Conservation (phyloP, 495 filamentous ascomycete genomes). For the Talaromyces proteolyticus region DNA sequence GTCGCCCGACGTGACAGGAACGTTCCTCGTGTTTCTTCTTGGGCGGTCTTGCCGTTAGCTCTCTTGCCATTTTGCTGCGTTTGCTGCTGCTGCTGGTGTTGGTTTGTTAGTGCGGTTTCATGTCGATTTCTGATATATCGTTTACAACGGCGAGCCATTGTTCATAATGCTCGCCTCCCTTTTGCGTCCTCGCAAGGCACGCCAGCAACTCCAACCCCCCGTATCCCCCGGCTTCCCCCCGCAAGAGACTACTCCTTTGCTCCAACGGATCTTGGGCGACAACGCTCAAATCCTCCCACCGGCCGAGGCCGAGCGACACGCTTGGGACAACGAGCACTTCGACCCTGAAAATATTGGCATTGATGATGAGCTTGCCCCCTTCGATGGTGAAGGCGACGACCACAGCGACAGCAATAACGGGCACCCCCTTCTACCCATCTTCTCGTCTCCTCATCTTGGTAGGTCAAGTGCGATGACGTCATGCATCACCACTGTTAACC, state of each 20-base stretch:
- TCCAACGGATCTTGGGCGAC: constrained; percentile 10
- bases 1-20: too few relatives aligned
- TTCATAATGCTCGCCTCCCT: constrained; percentile 39
- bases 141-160: background rate
- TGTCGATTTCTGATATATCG: too few relatives aligned
- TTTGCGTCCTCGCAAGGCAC: constrained; percentile 36
- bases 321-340: constrained; percentile 22
- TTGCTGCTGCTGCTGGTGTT: too few relatives aligned
- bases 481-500: background rate
- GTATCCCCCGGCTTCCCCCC: constrained; percentile 43
- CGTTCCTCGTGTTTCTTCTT: too few relatives aligned
- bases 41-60: too few relatives aligned
- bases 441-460: constrained; percentile 79
- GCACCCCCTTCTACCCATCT: constrained; percentile 77
- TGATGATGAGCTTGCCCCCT: constrained; percentile 25
- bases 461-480: background rate
- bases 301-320: constrained; percentile 23
- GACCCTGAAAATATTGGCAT: constrained; percentile 41
- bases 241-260: constrained; percentile 25
- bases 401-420: too few relatives aligned
- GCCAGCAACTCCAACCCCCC: constrained; percentile 1
- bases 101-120: too few relatives aligned
- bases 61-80: too few relatives aligned
- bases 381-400: constrained; percentile 51
- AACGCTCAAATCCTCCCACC: constrained; percentile 19